Evolutionary conservation across 352 stramenopile species (phyloP).

Genomic region (Globisporangium yorkense): DNA sequence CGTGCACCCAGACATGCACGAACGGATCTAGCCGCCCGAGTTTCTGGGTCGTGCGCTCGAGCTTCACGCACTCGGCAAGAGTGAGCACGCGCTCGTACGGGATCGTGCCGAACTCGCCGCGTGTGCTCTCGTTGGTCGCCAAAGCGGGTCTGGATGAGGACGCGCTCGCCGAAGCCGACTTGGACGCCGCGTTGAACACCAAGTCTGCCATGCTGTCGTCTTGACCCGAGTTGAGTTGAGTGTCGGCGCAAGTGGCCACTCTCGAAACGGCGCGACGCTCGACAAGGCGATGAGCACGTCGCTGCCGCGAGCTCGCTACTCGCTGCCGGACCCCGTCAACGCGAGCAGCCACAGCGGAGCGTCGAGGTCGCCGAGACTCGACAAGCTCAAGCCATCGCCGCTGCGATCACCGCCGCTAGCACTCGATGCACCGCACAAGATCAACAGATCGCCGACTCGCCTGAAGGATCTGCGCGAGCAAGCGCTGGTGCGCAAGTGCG

Average conservation of each 20-base stretch:
- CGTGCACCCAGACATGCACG: constrained; percentile 57
- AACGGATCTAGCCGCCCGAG: constrained; percentile 25
- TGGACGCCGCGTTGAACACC: constrained; percentile 4
- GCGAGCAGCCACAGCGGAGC: not conserved
- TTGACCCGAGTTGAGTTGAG: too few relatives aligned
- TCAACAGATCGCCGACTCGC: constrained; percentile 3
- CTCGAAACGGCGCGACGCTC: not conserved
- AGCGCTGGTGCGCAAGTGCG: constrained; percentile 11
- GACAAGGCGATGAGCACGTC: not conserved
- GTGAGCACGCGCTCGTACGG: constrained; percentile 41
- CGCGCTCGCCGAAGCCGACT: not conserved
- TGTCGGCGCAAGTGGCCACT: too few relatives aligned
- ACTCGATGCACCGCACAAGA: constrained; percentile 2
- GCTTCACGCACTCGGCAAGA: constrained; percentile 28
- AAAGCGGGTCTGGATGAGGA: too few relatives aligned
- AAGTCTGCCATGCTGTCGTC: constrained; percentile 2
- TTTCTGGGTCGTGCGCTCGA: constrained; percentile 21
- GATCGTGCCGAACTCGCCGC: constrained; percentile 8
- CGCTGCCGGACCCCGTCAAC: too few relatives aligned
- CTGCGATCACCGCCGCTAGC: too few relatives aligned
- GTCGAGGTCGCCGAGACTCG: not conserved
- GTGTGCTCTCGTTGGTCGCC: not conserved
- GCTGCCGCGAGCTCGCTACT: too few relatives aligned
- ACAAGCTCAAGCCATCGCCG: not conserved
- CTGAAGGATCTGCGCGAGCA: constrained; percentile 41